phyloP scores from a whole-genome alignment of 1,284 basidiomycete genomes.

The Thecaphora frezii region DNA sequence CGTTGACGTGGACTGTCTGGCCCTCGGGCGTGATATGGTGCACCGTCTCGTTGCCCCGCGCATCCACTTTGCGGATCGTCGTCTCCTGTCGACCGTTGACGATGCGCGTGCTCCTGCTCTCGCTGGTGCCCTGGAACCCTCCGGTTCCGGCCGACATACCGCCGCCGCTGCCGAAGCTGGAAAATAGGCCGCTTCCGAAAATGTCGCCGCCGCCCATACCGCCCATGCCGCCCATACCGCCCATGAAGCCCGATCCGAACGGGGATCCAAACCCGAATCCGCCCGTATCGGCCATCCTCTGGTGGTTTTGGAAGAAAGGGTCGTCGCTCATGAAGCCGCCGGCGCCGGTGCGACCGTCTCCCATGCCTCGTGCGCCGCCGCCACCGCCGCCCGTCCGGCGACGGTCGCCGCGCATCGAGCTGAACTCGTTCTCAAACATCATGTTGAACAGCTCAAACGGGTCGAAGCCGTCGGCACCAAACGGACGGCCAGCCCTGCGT shows the following conservation, averaged over 20 bases:
- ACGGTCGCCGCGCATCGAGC: conserved; percentile 12
- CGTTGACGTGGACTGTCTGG: conserved; percentile 45
- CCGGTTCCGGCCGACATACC: background rate
- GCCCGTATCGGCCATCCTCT: conserved; percentile 34
- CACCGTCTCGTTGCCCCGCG: conserved; percentile 44
- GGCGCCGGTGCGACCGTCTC: conserved; percentile 4
- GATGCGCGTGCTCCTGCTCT: conserved; percentile 38
- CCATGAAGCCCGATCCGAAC: background rate
- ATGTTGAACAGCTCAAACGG: conserved; percentile 54
- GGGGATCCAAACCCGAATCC: conserved; percentile 23
- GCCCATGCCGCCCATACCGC: background rate
- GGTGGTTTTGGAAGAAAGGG: conserved; percentile 42
- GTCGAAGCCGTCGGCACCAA: conserved; percentile 43
- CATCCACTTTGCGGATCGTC: conserved; percentile 41
- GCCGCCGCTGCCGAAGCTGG: conserved; percentile 4
- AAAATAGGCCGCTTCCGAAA: background rate
- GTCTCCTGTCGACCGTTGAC: conserved; percentile 49
- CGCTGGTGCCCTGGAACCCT: conserved; percentile 14
- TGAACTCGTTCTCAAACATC: conserved; percentile 45
- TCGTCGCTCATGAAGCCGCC: conserved; percentile 26
- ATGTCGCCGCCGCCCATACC: no score
- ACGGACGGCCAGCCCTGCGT: conserved; percentile 23
- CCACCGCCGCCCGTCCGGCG: conserved; percentile 1
- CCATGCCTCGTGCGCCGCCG: conserved; percentile 11
- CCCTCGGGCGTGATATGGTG: conserved; percentile 42